Conservation (phyloP, 306 rosid genomes). For the Casuarina glauca region DNA sequence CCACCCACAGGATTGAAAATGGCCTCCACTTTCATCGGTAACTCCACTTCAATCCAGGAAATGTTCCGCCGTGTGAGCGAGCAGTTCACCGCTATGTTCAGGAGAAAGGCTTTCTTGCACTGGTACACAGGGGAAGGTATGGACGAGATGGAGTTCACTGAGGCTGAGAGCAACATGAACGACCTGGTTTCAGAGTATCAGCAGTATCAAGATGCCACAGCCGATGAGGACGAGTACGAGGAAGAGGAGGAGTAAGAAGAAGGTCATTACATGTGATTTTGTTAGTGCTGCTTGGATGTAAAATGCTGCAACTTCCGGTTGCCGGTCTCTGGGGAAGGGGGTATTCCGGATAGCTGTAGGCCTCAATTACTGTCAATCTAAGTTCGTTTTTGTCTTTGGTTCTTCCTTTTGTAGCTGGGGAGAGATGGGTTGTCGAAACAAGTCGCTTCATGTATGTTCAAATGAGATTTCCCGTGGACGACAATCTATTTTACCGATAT, state of each 20-base stretch:
- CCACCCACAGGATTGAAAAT: constrained; percentile 70
- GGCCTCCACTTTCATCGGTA: constrained; percentile 69
- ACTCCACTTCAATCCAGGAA: constrained; percentile 67
- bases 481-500: background rate
- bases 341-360: constrained; percentile 31
- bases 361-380: constrained; percentile 19
- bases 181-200: constrained; percentile 71
- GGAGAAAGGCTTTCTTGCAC: constrained; percentile 77
- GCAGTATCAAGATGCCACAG: constrained; percentile 71
- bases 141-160: constrained; percentile 80
- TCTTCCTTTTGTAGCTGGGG: constrained; percentile 3
- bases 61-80: constrained; percentile 72
- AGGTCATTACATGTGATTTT: constrained; percentile 29
- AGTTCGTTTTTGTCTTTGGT: constrained; percentile 19
- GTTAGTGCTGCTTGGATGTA: constrained; percentile 5
- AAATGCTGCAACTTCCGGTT: constrained; percentile 62
- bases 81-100: constrained; percentile 76
- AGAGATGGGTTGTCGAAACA: background rate
- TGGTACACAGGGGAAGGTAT: constrained; percentile 80
- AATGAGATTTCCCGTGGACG: background rate
- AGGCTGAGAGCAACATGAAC: constrained; percentile 74
- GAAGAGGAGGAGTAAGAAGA: constrained; percentile 57
- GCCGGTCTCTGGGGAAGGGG: constrained; percentile 34
- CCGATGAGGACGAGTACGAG: constrained; percentile 58
- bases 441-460: background rate